Evolutionary conservation across 2,329 filamentous ascomycete genomes (phyloP).

Genomic region (Phaeophleospora eucalypticola): DNA sequence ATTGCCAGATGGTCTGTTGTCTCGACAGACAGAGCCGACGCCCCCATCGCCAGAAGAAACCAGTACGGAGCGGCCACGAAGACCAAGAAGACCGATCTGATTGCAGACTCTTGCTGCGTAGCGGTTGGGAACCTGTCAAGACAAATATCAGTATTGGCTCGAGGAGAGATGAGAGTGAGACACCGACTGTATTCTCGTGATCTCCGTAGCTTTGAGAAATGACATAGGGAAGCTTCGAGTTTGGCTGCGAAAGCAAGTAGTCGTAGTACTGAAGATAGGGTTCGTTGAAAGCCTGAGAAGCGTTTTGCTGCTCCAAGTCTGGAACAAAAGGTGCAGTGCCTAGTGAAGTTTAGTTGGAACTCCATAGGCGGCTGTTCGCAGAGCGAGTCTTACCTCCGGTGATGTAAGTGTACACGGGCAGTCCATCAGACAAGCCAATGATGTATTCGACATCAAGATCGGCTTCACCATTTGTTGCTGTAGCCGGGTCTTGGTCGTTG

Average conservation of each 20-base stretch:
- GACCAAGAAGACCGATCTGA: slow-evolving; percentile 59
- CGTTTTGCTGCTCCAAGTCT: slow-evolving; percentile 35
- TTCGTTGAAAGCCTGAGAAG: slow-evolving; percentile 56
- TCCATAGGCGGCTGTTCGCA: not conserved
- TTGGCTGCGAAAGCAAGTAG: slow-evolving; percentile 49
- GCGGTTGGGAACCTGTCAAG: slow-evolving; percentile 43
- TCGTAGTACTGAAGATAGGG: slow-evolving; percentile 61
- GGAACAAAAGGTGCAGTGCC: slow-evolving; percentile 46
- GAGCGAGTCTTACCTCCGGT: slow-evolving; percentile 48
- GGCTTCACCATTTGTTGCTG: slow-evolving; percentile 45
- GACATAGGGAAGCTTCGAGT: slow-evolving; percentile 53
- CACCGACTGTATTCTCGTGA: slow-evolving; percentile 32
- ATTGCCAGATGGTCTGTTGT: slow-evolving; percentile 37
- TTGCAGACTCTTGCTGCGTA: slow-evolving; percentile 62
- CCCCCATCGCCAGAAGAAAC: slow-evolving; percentile 60
- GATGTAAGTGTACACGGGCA: slow-evolving; percentile 51
- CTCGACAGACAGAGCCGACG: slow-evolving; percentile 46
- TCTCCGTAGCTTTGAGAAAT: slow-evolving; percentile 64
- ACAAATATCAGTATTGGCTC: not conserved
- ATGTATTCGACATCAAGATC: slow-evolving; percentile 63
- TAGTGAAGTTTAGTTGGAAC: not conserved
- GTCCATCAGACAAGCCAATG: slow-evolving; percentile 51
- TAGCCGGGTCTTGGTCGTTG: slow-evolving; percentile 17
- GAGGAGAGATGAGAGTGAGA: not conserved
- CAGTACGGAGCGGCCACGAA: slow-evolving; percentile 58